phyloP scores from a whole-genome alignment of 345 rosid genomes.

The Psidium guajava region DNA sequence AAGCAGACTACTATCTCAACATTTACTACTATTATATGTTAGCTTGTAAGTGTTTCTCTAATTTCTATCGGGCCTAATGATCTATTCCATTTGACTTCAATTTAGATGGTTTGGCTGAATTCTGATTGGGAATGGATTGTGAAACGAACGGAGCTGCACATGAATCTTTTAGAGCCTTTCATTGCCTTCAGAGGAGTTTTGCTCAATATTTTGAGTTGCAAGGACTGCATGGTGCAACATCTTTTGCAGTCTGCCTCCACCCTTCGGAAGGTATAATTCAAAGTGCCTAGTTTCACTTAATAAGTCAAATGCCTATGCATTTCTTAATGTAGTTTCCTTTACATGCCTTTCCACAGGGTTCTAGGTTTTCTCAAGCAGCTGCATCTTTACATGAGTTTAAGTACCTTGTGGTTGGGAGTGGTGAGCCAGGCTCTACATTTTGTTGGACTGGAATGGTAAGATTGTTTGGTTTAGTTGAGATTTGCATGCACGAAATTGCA shows the following conservation, averaged over 20 bases:
- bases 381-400: conserved; percentile 85
- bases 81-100: conserved; percentile 8
- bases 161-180: conserved; percentile 90
- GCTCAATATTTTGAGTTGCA: conserved; percentile 67
- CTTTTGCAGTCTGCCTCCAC: conserved; percentile 86
- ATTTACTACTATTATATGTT: background rate
- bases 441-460: conserved; percentile 92
- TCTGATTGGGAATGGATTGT: conserved; percentile 64
- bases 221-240: conserved; percentile 46
- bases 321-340: background rate
- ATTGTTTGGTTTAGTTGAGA: background rate
- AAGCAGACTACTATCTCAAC: background rate
- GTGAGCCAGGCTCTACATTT: conserved; percentile 29
- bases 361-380: conserved; percentile 79
- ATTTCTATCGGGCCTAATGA: background rate
- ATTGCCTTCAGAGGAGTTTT: conserved; percentile 80
- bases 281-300: background rate
- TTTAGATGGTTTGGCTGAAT: conserved; percentile 68
- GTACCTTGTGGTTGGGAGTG: conserved; percentile 34
- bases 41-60: background rate
- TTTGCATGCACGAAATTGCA: background rate
- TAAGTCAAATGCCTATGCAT: background rate
- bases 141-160: conserved; percentile 65
- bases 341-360: conserved; percentile 41
- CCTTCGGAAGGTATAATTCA: conserved; percentile 70